Evolutionary conservation across 2,329 filamentous ascomycete species (phyloP).

Genomic region (Fusarium tjaetaba): DNA sequence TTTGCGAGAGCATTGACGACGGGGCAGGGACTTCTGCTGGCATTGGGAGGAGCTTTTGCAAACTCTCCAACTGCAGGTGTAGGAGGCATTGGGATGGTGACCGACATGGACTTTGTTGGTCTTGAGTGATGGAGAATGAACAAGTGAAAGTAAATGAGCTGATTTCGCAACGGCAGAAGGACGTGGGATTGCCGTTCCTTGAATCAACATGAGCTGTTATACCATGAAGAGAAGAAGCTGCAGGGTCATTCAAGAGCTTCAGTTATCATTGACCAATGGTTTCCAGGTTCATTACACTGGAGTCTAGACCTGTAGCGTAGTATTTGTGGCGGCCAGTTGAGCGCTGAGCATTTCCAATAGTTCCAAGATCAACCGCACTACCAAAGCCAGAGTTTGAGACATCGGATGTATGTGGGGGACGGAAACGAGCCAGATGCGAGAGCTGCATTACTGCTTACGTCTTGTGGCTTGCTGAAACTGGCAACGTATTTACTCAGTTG

Average conservation of each 20-base stretch:
- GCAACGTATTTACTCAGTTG: background rate
- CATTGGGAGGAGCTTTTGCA: background rate
- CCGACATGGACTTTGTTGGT: background rate
- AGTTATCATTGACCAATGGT: background rate
- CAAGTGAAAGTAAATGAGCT: background rate
- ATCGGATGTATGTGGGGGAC: background rate
- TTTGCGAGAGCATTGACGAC: slow-evolving; percentile 19
- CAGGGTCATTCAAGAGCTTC: background rate
- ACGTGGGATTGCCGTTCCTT: background rate
- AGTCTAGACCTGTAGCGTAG: background rate
- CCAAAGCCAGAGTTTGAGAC: background rate
- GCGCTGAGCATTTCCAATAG: background rate
- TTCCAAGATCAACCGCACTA: background rate
- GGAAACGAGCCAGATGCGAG: background rate
- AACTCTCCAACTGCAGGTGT: background rate
- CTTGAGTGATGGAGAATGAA: background rate
- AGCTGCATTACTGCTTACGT: background rate
- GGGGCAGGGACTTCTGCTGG: slow-evolving; percentile 17
- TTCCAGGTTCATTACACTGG: background rate
- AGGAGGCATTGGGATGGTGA: background rate
- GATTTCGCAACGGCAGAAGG: background rate
- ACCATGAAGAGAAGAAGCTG: background rate
- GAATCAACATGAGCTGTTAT: background rate
- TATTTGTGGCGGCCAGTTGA: background rate
- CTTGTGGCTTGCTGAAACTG: background rate